Percentiles rank a stretch among this genome's conserved stretches.
phyloP scores from a whole-genome alignment of 108 stramenopile species.

The Skeletonema potamos region DNA sequence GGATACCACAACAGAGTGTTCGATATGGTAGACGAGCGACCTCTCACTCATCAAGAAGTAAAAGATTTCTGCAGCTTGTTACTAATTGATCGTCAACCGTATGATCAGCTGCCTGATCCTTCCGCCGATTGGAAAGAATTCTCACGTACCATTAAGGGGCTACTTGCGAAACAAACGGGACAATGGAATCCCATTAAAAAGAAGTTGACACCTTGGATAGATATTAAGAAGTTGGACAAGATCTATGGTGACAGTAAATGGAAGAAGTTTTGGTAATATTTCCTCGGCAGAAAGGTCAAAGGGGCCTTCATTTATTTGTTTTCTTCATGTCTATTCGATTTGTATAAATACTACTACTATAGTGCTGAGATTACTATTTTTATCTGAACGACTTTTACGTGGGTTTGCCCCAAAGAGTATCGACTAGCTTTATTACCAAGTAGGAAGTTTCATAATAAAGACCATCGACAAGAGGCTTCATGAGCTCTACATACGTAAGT shows the following conservation, averaged over 20 bases:
- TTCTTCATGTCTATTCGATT: neutral
- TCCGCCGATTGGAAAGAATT: constrained; percentile 7
- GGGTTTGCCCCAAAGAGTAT: too few species aligned
- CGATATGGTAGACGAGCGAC: constrained; percentile 86
- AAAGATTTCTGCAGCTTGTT: constrained; percentile 59
- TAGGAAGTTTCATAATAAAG: too few species aligned
- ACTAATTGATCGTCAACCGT: constrained; percentile 45
- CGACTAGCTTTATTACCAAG: too few species aligned
- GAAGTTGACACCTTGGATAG: constrained; percentile 39
- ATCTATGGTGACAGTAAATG: neutral
- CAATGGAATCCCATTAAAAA: constrained; percentile 52
- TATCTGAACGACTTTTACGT: too few species aligned
- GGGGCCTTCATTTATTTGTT: neutral
- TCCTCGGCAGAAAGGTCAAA: neutral
- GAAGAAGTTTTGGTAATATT: neutral
- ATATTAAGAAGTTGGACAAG: constrained; percentile 1
- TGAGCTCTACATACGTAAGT: too few species aligned
- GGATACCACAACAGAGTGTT: constrained; percentile 81
- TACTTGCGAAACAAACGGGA: constrained; percentile 24
- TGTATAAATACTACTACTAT: neutral
- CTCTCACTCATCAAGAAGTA: constrained; percentile 56
- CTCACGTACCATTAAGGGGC: neutral
- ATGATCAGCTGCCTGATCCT: constrained; percentile 40
- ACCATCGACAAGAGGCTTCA: too few species aligned
- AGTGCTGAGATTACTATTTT: neutral